A percentile compares a stretch with the other conserved stretches of the same genome.
Conservation (phyloP, 129 eudicot species). For the Pulicaria dysenterica region DNA sequence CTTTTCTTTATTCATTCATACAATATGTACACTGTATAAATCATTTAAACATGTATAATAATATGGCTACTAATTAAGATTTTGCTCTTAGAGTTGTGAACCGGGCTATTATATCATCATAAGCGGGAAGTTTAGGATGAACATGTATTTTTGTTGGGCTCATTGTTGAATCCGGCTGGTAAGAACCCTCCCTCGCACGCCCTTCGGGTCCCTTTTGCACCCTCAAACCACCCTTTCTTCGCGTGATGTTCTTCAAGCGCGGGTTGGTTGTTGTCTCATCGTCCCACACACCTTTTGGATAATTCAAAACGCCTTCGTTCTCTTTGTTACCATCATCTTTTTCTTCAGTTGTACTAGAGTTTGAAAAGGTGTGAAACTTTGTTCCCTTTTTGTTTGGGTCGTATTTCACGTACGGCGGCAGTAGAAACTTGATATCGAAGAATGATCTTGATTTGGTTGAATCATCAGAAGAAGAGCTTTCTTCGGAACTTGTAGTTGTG, state of each 20-base stretch:
- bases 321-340: constrained; percentile 31
- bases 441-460: constrained; percentile 34
- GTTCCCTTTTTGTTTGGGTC: constrained; percentile 1
- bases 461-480: constrained; percentile 35
- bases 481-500: constrained; percentile 24
- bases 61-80: constrained; percentile 22
- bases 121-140: constrained; percentile 72
- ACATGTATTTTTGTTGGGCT: constrained; percentile 30
- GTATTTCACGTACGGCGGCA: constrained; percentile 54
- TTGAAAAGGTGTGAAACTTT: background rate
- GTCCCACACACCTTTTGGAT: constrained; percentile 11
- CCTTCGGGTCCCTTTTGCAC: constrained; percentile 12
- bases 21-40: background rate
- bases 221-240: background rate
- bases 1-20: background rate
- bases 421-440: constrained; percentile 29
- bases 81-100: constrained; percentile 43
- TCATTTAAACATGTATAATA: background rate
- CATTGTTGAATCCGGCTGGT: constrained; percentile 27
- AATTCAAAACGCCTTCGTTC: constrained; percentile 31
- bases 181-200: constrained; percentile 36
- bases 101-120: constrained; percentile 58
- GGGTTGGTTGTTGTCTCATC: background rate
- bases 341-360: background rate
- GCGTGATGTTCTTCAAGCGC: background rate